phyloP scores from a whole-genome alignment of 2,329 filamentous ascomycete genomes.

The Seiridium cupressi region DNA sequence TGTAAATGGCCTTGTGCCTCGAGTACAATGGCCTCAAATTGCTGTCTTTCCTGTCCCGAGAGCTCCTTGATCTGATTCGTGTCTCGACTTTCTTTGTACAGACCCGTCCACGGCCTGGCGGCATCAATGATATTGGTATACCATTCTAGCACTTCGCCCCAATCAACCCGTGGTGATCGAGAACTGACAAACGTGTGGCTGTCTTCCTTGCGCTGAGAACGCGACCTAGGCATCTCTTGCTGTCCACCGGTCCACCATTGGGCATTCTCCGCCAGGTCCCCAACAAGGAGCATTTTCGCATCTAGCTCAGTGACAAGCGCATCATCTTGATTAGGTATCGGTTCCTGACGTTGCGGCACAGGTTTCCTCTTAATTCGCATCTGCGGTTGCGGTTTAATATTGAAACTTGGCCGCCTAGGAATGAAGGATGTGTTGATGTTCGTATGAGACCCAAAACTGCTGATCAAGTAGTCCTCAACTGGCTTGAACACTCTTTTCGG shows the following conservation, averaged over 20 bases:
- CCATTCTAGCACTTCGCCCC: slow-evolving; percentile 70
- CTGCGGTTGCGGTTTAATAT: slow-evolving; percentile 14
- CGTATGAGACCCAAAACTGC: slow-evolving; percentile 66
- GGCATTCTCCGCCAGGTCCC: slow-evolving; percentile 77
- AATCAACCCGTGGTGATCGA: slow-evolving; percentile 71
- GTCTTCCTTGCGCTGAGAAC: slow-evolving; percentile 31
- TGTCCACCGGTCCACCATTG: slow-evolving; percentile 75
- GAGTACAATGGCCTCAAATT: slow-evolving; percentile 46
- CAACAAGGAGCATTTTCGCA: slow-evolving; percentile 70
- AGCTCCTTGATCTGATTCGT: slow-evolving; percentile 27
- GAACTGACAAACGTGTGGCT: slow-evolving; percentile 45
- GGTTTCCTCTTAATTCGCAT: slow-evolving; percentile 27
- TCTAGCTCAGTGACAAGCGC: slow-evolving; percentile 62
- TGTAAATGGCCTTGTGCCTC: slow-evolving; percentile 68
- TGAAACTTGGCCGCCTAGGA: slow-evolving; percentile 40
- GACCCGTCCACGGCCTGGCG: slow-evolving; percentile 63
- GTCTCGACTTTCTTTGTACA: slow-evolving; percentile 53
- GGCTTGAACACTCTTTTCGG: slow-evolving; percentile 67
- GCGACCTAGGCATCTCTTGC: slow-evolving; percentile 32
- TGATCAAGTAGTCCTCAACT: slow-evolving; percentile 74
- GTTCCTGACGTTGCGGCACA: slow-evolving; percentile 29
- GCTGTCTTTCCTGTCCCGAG: slow-evolving; percentile 35
- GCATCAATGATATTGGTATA: slow-evolving; percentile 68
- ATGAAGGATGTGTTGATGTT: slow-evolving; percentile 77
- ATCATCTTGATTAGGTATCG: slow-evolving; percentile 28